phyloP scores from a whole-genome alignment of 139 green algal genomes.

The Ulvella scutata region DNA sequence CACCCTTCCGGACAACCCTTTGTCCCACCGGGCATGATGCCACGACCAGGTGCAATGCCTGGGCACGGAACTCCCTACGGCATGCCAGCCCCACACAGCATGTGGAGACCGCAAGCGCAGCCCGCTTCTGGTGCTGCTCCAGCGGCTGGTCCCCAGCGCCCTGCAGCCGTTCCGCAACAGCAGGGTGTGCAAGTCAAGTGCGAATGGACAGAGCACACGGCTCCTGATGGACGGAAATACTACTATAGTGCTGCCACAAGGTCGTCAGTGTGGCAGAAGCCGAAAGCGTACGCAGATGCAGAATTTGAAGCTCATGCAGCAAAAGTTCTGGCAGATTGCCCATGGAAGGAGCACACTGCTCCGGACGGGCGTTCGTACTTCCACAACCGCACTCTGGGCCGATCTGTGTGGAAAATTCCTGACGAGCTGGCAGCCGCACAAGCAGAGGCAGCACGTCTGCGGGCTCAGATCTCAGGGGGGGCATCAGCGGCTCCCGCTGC shows the following conservation, averaged over 20 bases:
- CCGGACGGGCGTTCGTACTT: constrained; percentile 82
- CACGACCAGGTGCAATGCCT: too few species aligned
- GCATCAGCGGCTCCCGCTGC: constrained; percentile 5
- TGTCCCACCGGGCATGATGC: too few species aligned
- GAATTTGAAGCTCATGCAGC: not conserved
- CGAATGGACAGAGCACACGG: constrained; percentile 80
- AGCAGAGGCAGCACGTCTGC: not conserved
- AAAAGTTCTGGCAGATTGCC: constrained; percentile 16
- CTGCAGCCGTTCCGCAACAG: too few species aligned
- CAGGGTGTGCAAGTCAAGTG: too few species aligned
- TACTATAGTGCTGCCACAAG: constrained; percentile 76
- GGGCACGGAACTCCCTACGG: too few species aligned
- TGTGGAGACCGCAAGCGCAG: not conserved
- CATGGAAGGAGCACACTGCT: constrained; percentile 70
- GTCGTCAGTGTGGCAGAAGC: constrained; percentile 76
- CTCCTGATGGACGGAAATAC: constrained; percentile 78
- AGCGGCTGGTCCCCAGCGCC: too few species aligned
- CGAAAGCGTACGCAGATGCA: constrained; percentile 47
- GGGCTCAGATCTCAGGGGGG: constrained; percentile 4
- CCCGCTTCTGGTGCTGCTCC: too few species aligned
- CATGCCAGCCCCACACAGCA: not conserved
- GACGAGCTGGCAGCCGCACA: constrained; percentile 41
- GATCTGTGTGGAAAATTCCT: constrained; percentile 69
- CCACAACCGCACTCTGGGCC: constrained; percentile 61
- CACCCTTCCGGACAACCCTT: too few species aligned